Conservation (phyloP, 1,139 yeast genomes). For the Hyphopichia burtonii region DNA sequence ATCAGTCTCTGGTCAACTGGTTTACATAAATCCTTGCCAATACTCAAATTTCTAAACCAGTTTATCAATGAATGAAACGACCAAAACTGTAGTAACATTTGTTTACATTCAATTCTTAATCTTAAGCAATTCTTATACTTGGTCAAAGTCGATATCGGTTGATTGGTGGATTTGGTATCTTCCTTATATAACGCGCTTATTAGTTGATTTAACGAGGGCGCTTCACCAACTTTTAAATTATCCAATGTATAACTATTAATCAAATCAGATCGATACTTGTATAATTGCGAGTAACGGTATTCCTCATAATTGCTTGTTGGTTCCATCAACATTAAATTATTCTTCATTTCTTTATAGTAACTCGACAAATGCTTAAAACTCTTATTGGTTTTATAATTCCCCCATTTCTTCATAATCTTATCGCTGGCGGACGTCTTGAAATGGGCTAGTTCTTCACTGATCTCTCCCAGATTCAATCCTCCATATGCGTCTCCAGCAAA, state of each 20-base stretch:
- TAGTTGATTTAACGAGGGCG: conserved; percentile 33
- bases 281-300: conserved; percentile 6
- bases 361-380: conserved; percentile 16
- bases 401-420: conserved; percentile 16
- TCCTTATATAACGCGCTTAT: conserved; percentile 29
- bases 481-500: conserved; percentile 28
- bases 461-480: conserved; percentile 12
- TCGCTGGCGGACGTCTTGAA: conserved; percentile 11
- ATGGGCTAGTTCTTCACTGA: conserved; percentile 11
- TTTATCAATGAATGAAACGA: conserved; percentile 40
- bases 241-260: conserved; percentile 31
- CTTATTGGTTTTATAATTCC: conserved; percentile 11
- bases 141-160: conserved; percentile 25
- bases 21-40: conserved; percentile 36
- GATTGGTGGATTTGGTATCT: conserved; percentile 13
- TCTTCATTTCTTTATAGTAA: conserved; percentile 20
- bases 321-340: conserved; percentile 39
- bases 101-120: conserved; percentile 40
- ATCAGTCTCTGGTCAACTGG: conserved; percentile 33
- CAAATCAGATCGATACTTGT: conserved; percentile 19
- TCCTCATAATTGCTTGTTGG: conserved; percentile 22
- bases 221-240: conserved; percentile 35
- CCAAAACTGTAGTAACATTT: conserved; percentile 42
- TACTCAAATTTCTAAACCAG: conserved; percentile 37
- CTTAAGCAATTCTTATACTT: conserved; percentile 39